Conservation (phyloP, 208 protist genomes). For the Leishmania aethiopica region DNA sequence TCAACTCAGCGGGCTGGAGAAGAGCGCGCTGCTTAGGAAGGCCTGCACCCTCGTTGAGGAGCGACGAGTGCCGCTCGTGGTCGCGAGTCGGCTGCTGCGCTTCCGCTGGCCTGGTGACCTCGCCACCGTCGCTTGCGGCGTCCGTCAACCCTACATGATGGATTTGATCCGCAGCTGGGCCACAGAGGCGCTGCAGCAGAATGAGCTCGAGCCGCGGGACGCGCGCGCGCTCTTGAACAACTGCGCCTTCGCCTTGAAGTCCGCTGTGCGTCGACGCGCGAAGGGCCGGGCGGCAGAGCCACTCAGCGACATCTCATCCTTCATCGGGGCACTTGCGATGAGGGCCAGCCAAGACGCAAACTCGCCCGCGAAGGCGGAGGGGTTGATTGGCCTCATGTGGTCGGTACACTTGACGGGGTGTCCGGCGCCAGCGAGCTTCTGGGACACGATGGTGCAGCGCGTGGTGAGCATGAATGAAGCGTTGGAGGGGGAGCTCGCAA, state of each 20-base stretch:
- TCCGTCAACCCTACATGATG: constrained; percentile 42
- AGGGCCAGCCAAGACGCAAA: constrained; percentile 43
- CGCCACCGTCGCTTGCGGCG: constrained; percentile 22
- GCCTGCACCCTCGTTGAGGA: constrained; percentile 41
- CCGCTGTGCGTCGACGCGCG: neutral
- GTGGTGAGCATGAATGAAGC: constrained; percentile 53
- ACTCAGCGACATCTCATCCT: constrained; percentile 2
- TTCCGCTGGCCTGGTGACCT: constrained; percentile 48
- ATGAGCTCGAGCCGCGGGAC: constrained; percentile 27
- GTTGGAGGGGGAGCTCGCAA: constrained; percentile 26
- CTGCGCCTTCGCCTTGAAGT: constrained; percentile 31
- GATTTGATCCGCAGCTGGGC: constrained; percentile 48
- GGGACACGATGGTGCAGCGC: constrained; percentile 45
- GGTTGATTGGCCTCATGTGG: constrained; percentile 72
- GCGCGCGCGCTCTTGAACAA: constrained; percentile 54
- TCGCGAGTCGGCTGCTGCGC: constrained; percentile 53
- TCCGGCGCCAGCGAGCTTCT: constrained; percentile 65
- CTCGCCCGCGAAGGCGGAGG: constrained; percentile 35
- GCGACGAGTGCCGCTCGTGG: constrained; percentile 40
- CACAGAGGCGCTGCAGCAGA: constrained; percentile 34
- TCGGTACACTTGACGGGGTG: constrained; percentile 47
- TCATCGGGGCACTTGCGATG: constrained; percentile 57
- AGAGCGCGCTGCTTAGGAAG: constrained; percentile 34
- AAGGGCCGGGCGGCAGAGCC: neutral
- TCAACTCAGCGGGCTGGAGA: constrained; percentile 11